Evolutionary conservation across 345 rosid genomes (phyloP).

Genomic region (Acer yangbiense): DNA sequence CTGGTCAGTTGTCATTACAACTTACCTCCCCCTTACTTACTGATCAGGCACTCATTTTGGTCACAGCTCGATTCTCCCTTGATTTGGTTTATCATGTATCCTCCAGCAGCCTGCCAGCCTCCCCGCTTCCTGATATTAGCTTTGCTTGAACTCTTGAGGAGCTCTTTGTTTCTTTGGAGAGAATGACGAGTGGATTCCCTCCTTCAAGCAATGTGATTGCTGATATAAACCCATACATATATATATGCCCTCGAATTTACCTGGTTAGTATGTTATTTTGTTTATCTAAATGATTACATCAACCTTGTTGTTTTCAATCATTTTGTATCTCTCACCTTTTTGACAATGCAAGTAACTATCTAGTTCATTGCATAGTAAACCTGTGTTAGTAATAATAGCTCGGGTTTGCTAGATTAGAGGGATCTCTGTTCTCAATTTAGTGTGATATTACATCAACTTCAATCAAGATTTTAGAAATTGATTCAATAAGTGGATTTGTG

Average conservation of each 20-base stretch:
- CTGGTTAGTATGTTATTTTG: constrained; percentile 25
- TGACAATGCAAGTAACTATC: background rate
- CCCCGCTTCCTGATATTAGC: constrained; percentile 9
- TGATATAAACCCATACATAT: constrained; percentile 33
- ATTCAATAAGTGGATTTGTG: background rate
- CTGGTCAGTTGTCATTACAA: background rate
- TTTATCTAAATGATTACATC: background rate
- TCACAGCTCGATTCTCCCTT: background rate
- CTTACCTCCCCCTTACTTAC: background rate
- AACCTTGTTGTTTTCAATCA: background rate
- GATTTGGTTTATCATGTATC: constrained; percentile 35
- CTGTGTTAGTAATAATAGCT: background rate
- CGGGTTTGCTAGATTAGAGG: background rate
- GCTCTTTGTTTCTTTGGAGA: constrained; percentile 26
- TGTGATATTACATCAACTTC: too few species aligned
- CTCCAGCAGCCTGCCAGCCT: constrained; percentile 7
- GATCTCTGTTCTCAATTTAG: too few species aligned
- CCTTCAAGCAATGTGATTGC: constrained; percentile 42
- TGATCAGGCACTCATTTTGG: background rate
- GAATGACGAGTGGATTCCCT: constrained; percentile 28
- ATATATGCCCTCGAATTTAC: constrained; percentile 33
- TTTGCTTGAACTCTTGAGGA: constrained; percentile 22
- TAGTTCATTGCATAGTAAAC: background rate
- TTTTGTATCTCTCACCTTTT: background rate
- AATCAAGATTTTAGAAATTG: background rate